Evolutionary conservation across 257 asterid species (phyloP).

Genomic region (Rehmannia glutinosa): DNA sequence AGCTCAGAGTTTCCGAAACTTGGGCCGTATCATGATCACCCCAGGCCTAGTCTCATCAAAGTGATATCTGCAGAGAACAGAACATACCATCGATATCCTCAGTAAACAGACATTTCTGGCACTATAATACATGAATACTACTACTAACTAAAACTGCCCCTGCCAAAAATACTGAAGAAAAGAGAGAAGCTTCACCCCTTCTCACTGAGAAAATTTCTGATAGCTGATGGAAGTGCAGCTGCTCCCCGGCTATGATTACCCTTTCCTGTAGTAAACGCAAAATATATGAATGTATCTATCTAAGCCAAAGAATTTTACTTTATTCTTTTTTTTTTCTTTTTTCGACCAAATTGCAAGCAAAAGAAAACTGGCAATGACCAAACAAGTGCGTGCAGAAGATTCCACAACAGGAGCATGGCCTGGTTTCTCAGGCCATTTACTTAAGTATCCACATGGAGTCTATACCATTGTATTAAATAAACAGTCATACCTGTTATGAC

Average conservation of each 20-base stretch:
- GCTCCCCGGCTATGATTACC: conserved; percentile 83
- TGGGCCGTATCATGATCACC: conserved; percentile 51
- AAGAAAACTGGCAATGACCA: neutral
- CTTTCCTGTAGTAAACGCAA: conserved; percentile 46
- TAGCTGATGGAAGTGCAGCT: conserved; percentile 73
- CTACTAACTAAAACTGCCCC: neutral
- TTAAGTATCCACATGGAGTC: neutral
- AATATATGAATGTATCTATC: neutral
- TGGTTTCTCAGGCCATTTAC: neutral
- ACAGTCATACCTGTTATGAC: conserved; percentile 81
- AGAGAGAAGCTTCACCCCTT: conserved; percentile 41
- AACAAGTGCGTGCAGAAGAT: neutral
- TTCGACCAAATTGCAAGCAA: neutral
- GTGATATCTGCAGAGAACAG: conserved; percentile 47
- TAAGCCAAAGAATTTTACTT: neutral
- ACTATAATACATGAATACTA: neutral
- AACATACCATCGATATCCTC: neutral
- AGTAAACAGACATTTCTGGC: neutral
- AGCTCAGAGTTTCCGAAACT: conserved; percentile 37
- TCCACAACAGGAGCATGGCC: neutral
- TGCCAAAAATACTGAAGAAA: neutral
- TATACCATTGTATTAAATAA: neutral
- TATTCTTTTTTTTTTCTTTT: too few species aligned
- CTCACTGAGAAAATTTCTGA: conserved; percentile 65
- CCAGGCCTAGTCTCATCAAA: conserved; percentile 76